A percentile compares a stretch with the other conserved stretches of the same genome.
phyloP scores from a whole-genome alignment of 768 basidiomycete genomes.

The Boletus rufocinnamomeus region DNA sequence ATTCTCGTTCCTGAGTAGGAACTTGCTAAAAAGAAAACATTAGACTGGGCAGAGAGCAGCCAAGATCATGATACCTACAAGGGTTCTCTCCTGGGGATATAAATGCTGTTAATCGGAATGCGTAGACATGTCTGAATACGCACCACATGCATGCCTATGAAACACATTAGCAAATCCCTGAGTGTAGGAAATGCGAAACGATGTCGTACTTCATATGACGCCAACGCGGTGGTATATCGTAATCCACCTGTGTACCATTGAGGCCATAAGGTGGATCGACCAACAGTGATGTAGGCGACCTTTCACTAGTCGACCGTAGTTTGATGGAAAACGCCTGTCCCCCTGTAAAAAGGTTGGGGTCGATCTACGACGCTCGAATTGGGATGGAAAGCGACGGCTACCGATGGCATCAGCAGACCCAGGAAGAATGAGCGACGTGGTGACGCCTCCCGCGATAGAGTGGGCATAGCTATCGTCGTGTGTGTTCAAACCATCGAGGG shows the following conservation, averaged over 20 bases:
- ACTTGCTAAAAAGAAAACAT: slow-evolving; percentile 12
- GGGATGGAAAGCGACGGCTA: slow-evolving; percentile 17
- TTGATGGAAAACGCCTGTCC: slow-evolving; percentile 83
- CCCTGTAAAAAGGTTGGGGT: slow-evolving; percentile 39
- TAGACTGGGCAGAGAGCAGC: background rate
- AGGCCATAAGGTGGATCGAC: slow-evolving; percentile 72
- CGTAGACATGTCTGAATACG: slow-evolving; percentile 31
- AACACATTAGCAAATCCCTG: slow-evolving; percentile 5
- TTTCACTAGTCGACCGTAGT: slow-evolving; percentile 65
- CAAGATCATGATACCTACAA: slow-evolving; percentile 22
- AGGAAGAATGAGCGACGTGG: slow-evolving; percentile 74
- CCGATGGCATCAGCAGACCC: slow-evolving; percentile 67
- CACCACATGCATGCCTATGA: slow-evolving; percentile 59
- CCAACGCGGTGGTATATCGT: slow-evolving; percentile 49
- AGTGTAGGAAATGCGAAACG: background rate
- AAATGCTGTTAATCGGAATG: background rate
- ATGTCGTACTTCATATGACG: slow-evolving; percentile 71
- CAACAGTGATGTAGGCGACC: slow-evolving; percentile 66
- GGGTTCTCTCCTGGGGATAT: slow-evolving; percentile 56
- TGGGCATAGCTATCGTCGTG: slow-evolving; percentile 64
- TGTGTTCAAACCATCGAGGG: slow-evolving; percentile 73
- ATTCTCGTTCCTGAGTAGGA: slow-evolving; percentile 52
- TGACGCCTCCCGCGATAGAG: slow-evolving; percentile 68
- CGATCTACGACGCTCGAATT: background rate
- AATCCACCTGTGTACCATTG: slow-evolving; percentile 37